Conservation (phyloP, 2,329 filamentous ascomycete genomes). For the Penicillium sp. region DNA sequence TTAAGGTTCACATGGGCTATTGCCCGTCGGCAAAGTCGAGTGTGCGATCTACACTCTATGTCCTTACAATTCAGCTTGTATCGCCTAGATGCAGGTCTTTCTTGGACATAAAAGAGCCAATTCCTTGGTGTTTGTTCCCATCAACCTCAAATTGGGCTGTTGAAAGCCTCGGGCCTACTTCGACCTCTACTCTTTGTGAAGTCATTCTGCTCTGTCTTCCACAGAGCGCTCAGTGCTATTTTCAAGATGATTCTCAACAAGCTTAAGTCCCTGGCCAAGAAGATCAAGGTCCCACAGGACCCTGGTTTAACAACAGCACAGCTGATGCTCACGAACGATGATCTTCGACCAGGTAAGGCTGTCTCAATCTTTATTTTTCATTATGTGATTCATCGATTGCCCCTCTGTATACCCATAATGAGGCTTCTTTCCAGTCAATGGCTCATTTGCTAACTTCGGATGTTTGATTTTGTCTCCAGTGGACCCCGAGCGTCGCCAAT, state of each 20-base stretch:
- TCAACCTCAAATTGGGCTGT: neutral
- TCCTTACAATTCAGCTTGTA: no score
- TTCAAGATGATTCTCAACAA: neutral
- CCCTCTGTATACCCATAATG: neutral
- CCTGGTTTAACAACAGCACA: slow-evolving; percentile 14
- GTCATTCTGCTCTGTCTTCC: neutral
- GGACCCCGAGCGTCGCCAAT: slow-evolving; percentile 64
- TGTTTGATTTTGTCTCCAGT: neutral
- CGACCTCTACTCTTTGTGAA: neutral
- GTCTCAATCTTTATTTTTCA: neutral
- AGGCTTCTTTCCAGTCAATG: no score
- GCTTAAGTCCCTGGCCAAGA: slow-evolving; percentile 5
- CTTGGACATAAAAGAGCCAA: no score
- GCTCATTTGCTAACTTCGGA: neutral
- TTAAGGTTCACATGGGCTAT: slow-evolving; percentile 3
- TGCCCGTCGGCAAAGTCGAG: neutral
- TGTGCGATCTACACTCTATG: neutral
- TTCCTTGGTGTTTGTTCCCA: neutral
- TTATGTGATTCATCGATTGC: neutral
- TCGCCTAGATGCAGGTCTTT: no score
- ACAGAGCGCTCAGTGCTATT: neutral
- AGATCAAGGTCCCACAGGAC: slow-evolving; percentile 9
- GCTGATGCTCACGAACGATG: slow-evolving; percentile 17
- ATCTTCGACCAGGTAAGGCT: slow-evolving; percentile 13
- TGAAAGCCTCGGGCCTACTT: neutral